These are phyloP conservation scores for Casuarina glauca DNA, from an alignment of 306 rosid species.

Conservation along the genomic window DNA sequence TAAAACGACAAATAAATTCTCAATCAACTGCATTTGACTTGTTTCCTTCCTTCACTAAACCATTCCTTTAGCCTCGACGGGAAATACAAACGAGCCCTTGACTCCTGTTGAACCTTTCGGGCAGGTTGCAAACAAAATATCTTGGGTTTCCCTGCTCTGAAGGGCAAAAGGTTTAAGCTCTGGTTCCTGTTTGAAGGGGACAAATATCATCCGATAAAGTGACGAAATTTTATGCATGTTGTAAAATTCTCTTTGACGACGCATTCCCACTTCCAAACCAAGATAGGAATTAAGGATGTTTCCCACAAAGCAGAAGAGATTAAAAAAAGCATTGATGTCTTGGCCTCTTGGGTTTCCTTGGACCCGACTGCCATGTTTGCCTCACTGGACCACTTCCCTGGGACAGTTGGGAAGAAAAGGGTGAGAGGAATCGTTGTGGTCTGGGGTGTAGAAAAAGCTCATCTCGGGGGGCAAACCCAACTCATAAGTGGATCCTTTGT, in stretches of 20 bases:
- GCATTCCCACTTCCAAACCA: neutral
- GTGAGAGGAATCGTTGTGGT: too few relatives aligned
- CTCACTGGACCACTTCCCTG: neutral
- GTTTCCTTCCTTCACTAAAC: too few relatives aligned
- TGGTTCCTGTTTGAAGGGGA: neutral
- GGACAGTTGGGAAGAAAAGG: neutral
- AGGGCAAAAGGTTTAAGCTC: neutral
- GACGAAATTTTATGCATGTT: neutral
- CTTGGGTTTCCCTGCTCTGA: neutral
- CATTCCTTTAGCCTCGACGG: neutral
- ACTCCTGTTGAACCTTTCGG: neutral
- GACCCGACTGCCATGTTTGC: neutral
- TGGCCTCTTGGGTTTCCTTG: neutral
- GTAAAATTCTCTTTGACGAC: neutral
- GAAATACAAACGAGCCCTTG: neutral
- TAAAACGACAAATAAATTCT: too few relatives aligned
- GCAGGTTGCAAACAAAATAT: neutral
- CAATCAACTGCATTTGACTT: too few relatives aligned
- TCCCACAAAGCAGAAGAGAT: too few relatives aligned
- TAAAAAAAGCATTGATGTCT: too few relatives aligned
- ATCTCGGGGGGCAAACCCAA: too few relatives aligned
- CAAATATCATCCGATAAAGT: neutral
- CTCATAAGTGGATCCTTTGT: too few relatives aligned
- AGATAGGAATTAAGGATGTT: too few relatives aligned
- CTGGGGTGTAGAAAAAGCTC: too few relatives aligned